Base-by-base conservation (phyloP, 2,329 filamentous ascomycete species). In the Bipolaris victoriae region DNA sequence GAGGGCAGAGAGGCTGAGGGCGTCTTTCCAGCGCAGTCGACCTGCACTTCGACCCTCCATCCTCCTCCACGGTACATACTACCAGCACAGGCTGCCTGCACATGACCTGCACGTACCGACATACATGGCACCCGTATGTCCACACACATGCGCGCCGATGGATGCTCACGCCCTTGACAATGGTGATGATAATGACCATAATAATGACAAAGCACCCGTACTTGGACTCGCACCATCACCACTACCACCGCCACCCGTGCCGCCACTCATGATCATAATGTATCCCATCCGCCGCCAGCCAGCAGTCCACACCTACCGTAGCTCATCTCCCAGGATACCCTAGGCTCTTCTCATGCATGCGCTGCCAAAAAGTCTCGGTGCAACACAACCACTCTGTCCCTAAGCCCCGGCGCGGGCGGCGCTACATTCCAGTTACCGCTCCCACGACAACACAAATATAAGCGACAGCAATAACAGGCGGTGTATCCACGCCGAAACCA, bases 271-370 rank as follows among this genome's bases (percentile, higher is more conserved):
- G 18, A 22, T 33, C 33, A 11, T 29, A 43, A 40, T 29, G 29
- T 49, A 53, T 49, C 29, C 48, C 35, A 22, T 1, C 33, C 24
- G 43, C 11, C 22, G 24, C 36, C 44, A 49, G 33, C 39, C 41
- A 46, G 29, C 36, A 11, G 44, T 36, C 36, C 33, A 18, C 49
- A 37, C 20, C 54, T 45, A 41, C 44, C 10, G 26, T 49, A 36
- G 54, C 49, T 29, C 13, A 44, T 49, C 49, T 52, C 43, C 54
- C 43, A 44, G 54, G 54, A 44, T 53, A 57, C 49, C 54, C 54
- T 41, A 53, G 54, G 40, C 22, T 37, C n/a, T 36, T 18, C n/a
- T 33, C 43, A 57, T 53, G 49, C 54, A 53, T 29, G 49, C 36
- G 13, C 37, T 36, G 36, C 43, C 29, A 57, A 53, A 53, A 22